Base-by-base conservation (phyloP, 257 asterid species). In the Osmanthus fragrans region DNA sequence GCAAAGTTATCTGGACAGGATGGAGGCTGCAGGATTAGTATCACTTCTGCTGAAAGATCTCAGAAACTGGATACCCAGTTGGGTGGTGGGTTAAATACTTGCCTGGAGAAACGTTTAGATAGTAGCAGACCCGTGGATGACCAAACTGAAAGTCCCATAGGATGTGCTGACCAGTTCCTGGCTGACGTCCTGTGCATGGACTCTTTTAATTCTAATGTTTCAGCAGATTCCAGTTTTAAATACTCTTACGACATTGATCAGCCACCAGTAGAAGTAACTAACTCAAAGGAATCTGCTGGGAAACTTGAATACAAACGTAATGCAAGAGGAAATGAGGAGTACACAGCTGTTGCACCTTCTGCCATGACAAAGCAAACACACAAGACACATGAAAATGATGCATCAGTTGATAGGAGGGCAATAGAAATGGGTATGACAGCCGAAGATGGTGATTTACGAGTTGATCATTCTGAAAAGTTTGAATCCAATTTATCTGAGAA, bases 101-200 rank as follows among this genome's bases (percentile, higher is more conserved):
- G 39, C 75, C 39, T 75, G n/a, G 76, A 83, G 71, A 80, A 78
- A 79, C 72, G 7, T 56, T 64, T 58, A 69, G 73, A 67, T 39
- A 70, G 71, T 69, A 66, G 68, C 51, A 58, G 68, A 56, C 40
- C 66, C 27, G 9, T 32, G 63, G 80, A 73, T 33, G 77, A 65
- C 69, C 83, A 79, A 40, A 69, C 73, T 54, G 85, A 79, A 76
- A 84, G 81, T 80, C 81, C 75, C 75, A 32, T 76, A 67, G 79
- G 73, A 73, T 79, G 81, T 75, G 68, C 72, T 30, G 87, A 86
- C 75, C 85, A 83, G 70, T 79, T 83, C 84, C 76, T 84, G 76
- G 75, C 81, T 73, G 86, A 76, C 23, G 76, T 54, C 33, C 63
- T 76, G 58, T 79, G 80, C 73, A 78, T 51, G 83, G 90, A 77